Evolutionary conservation across 495 filamentous ascomycete genomes (phyloP), one percentile per base, ranked within the genome.

Genomic region (Hapsidospora chrysogenum): DNA sequence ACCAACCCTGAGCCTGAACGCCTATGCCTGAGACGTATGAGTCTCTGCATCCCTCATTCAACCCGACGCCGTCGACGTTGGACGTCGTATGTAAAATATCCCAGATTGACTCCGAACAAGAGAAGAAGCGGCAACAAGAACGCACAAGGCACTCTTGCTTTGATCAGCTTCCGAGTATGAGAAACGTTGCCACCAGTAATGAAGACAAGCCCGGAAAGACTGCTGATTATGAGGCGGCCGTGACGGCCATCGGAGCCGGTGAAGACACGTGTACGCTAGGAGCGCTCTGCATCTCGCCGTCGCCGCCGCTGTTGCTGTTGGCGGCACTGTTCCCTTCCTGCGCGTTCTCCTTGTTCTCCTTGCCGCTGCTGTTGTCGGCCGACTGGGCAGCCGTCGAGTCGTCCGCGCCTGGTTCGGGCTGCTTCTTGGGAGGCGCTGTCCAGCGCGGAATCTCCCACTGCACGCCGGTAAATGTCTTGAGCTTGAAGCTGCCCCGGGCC

Each of bases 401-500:
- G 17, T 54, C 59, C 17, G 42, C 35, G 1, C 53, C 32, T 0
- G 45, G 38, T 22, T 58, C 54, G 6, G 56, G 56, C 38, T 43
- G 53, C 0, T 64, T 36, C 47, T 69, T 74, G 7, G 66, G 58
- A 14, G 80, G 81, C 6, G 80, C 74, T 27, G 73, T 76, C 89
- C 89, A 97, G 35, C 78, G 74, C 11, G 78, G 73, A 32, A 93
- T 61, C 39, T 80, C 68, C 89, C 89, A 96, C 20, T 68, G 51
- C 10, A 85, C 66, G 20, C 92, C 92, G 2, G 89, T 97, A 53
- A 97, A 97, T 46, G 76, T 89, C 65, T 92, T 89, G 37, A 97
- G 55, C 33, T 69, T 72, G 43, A 96, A 74, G 17, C 74, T 72
- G 34, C 81, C 80, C 52, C 75, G 81, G 44, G 73, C 61, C 89